Evolutionary conservation across 495 filamentous ascomycete species (phyloP).

Genomic region (Podospora anserina): DNA sequence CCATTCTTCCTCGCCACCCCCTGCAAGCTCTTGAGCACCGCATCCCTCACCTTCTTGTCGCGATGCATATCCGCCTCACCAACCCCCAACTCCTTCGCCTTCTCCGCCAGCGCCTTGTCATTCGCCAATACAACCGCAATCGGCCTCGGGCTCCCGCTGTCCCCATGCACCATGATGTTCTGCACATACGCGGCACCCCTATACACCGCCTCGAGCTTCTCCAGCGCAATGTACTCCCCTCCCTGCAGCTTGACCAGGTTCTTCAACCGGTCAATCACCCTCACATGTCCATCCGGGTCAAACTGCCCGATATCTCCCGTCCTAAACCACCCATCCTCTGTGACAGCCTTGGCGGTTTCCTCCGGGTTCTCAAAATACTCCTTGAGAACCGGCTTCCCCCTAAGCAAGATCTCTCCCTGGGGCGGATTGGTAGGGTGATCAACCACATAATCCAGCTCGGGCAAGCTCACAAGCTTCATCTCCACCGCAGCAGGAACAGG

Average conservation of each 20-base stretch:
- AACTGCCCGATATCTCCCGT: slow-evolving; percentile 83
- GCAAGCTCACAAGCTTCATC: slow-evolving; percentile 71
- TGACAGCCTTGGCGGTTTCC: slow-evolving; percentile 75
- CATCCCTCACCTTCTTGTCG: slow-evolving; percentile 46
- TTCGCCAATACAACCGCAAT: slow-evolving; percentile 57
- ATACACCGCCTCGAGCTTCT: slow-evolving; percentile 65
- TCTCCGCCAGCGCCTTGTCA: slow-evolving; percentile 51
- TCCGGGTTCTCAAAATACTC: slow-evolving; percentile 80
- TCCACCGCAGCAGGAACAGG: slow-evolving; percentile 61
- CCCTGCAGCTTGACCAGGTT: slow-evolving; percentile 68
- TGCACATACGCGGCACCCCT: slow-evolving; percentile 52
- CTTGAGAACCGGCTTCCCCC: slow-evolving; percentile 64
- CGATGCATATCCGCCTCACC: slow-evolving; percentile 42
- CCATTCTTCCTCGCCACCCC: slow-evolving; percentile 49
- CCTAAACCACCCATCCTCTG: slow-evolving; percentile 86
- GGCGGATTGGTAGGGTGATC: slow-evolving; percentile 63
- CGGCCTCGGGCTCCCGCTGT: slow-evolving; percentile 46
- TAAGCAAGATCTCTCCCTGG: slow-evolving; percentile 80
- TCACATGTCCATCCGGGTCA: slow-evolving; percentile 72
- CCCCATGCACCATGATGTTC: slow-evolving; percentile 62
- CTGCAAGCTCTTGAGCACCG: slow-evolving; percentile 56
- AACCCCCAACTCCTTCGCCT: slow-evolving; percentile 52
- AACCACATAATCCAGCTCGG: slow-evolving; percentile 81
- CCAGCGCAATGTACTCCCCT: slow-evolving; percentile 65
- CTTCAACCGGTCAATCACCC: slow-evolving; percentile 88